Conservation (phyloP, 306 rosid species). For the Vicia sativa region DNA sequence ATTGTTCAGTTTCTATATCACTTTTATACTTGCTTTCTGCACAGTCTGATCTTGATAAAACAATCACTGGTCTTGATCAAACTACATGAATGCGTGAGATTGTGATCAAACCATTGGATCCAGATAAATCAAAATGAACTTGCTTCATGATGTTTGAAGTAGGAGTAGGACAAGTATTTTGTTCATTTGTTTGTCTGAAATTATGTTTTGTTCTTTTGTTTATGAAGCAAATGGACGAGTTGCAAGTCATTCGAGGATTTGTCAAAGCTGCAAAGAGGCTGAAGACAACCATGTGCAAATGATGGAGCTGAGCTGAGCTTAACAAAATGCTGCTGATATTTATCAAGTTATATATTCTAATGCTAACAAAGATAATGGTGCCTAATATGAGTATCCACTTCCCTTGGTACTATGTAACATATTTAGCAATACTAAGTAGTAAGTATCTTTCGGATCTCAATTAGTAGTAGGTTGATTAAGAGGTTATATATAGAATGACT, state of each 20-base stretch:
- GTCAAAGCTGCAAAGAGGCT: conserved; percentile 91
- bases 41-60: neutral
- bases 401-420: conserved; percentile 58
- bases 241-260: conserved; percentile 93
- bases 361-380: conserved; percentile 64
- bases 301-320: conserved; percentile 30
- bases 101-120: neutral
- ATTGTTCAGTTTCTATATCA: conserved; percentile 1
- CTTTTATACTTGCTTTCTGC: neutral
- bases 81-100: neutral
- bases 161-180: neutral
- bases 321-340: conserved; percentile 16
- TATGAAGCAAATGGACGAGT: conserved; percentile 91
- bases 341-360: conserved; percentile 40
- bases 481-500: conserved; percentile 51
- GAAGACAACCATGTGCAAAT: conserved; percentile 84
- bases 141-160: neutral
- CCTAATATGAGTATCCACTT: conserved; percentile 46
- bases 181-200: neutral
- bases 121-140: too few species aligned
- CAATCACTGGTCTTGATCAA: neutral
- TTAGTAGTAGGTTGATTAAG: conserved; percentile 52
- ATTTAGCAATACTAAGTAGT: conserved; percentile 36
- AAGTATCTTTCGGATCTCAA: conserved; percentile 44
- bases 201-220: neutral